These are phyloP conservation scores for Alternaria dauci DNA, from an alignment of 2,329 filamentous ascomycete species.

Conservation along the genomic window DNA sequence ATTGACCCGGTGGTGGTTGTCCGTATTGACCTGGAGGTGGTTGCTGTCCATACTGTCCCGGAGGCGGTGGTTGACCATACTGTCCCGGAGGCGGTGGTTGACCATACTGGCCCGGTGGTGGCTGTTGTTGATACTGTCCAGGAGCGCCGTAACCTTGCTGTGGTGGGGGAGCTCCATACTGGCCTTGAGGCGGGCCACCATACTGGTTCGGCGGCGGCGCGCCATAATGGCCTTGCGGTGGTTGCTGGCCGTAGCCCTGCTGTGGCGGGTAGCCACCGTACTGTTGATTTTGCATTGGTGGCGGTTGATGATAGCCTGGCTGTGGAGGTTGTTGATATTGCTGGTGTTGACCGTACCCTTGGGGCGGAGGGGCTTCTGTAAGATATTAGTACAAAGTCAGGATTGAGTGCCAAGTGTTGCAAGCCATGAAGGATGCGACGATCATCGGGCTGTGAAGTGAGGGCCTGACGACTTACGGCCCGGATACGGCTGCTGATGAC, in stretches of 20 bases:
- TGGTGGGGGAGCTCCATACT: constrained; percentile 32
- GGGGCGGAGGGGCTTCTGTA: constrained; percentile 35
- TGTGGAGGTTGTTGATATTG: constrained; percentile 25
- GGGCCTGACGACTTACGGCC: constrained; percentile 38
- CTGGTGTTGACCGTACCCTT: constrained; percentile 34
- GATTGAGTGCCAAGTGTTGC: constrained; percentile 27
- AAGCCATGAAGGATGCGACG: constrained; percentile 14
- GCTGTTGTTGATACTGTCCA: constrained; percentile 20
- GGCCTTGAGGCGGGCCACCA: constrained; percentile 27
- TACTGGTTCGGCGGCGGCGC: constrained; percentile 46
- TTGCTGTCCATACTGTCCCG: constrained; percentile 22
- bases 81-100: constrained; percentile 34
- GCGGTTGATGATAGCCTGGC: constrained; percentile 43
- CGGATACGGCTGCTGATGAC: constrained; percentile 41
- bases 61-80: constrained; percentile 15
- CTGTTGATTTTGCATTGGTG: constrained; percentile 44
- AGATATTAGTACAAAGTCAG: constrained; percentile 33
- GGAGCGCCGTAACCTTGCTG: constrained; percentile 32
- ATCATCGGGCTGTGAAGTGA: constrained; percentile 17
- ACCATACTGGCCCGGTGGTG: constrained; percentile 42
- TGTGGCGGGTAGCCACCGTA: constrained; percentile 46
- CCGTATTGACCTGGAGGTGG: constrained; percentile 32
- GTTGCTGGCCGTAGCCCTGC: constrained; percentile 37
- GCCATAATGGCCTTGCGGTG: constrained; percentile 42
- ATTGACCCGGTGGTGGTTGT: constrained; percentile 30